Percentiles rank a stretch among this genome's conserved stretches.
phyloP scores from a whole-genome alignment of 2,329 filamentous ascomycete species.

The Zymoseptoria brevis region DNA sequence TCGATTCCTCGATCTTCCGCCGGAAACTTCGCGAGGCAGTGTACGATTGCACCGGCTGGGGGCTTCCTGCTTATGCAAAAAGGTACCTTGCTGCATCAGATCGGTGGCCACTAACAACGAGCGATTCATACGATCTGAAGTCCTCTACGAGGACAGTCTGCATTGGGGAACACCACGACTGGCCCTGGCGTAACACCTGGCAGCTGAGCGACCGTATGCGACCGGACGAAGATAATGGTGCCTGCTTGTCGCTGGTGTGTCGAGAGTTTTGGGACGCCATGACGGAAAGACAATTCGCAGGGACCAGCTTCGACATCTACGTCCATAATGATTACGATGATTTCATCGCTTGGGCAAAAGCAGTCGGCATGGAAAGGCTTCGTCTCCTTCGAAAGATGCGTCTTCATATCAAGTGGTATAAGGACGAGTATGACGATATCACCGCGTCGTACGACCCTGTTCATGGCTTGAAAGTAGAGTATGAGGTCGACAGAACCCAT shows the following conservation, averaged over 20 bases:
- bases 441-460: background rate
- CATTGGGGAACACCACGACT: background rate
- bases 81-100: too few species aligned
- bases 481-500: background rate
- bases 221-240: background rate
- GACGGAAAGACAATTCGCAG: background rate
- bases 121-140: background rate
- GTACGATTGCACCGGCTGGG: background rate
- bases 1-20: conserved; percentile 4
- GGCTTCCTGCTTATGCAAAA: background rate
- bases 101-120: background rate
- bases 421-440: background rate
- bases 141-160: background rate
- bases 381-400: background rate
- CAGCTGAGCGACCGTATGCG: background rate
- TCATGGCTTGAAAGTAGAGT: background rate
- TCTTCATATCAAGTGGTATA: background rate
- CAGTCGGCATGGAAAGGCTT: background rate
- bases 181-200: background rate
- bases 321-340: background rate
- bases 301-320: background rate
- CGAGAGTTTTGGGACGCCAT: background rate
- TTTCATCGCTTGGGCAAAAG: background rate
- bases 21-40: conserved; percentile 3
- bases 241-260: background rate